These are phyloP conservation scores for Coniochaeta sp. DNA, from an alignment of 2,329 filamentous ascomycete genomes.

Conservation along the genomic window DNA sequence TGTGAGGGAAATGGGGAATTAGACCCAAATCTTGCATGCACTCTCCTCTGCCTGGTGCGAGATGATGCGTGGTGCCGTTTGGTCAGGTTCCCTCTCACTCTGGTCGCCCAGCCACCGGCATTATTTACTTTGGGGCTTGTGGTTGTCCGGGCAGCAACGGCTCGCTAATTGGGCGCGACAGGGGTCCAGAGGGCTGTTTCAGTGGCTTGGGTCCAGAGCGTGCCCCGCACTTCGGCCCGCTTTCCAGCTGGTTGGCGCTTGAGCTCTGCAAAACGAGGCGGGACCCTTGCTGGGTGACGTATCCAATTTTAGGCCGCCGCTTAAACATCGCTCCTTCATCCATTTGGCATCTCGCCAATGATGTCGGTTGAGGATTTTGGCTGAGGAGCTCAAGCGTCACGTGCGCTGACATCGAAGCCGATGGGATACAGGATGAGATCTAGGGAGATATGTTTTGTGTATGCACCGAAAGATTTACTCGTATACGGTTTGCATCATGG, in stretches of 20 bases:
- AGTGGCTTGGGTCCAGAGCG: not conserved
- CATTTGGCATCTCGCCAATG: too few species aligned
- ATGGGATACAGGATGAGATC: too few species aligned
- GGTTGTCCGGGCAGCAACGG: constrained; percentile 16
- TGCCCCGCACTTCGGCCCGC: not conserved
- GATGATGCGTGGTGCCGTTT: constrained; percentile 8
- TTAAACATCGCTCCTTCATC: not conserved
- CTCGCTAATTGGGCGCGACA: constrained; percentile 3
- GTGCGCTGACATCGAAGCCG: too few species aligned
- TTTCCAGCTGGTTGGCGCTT: not conserved
- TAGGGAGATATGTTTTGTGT: too few species aligned
- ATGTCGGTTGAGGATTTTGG: too few species aligned
- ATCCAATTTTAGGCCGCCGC: not conserved
- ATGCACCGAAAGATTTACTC: not conserved
- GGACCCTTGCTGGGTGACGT: constrained; percentile 3
- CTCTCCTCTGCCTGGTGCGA: not conserved
- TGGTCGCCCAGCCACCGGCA: constrained; percentile 17
- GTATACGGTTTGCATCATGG: not conserved
- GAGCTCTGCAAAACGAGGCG: constrained; percentile 1
- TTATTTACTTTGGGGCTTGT: constrained; percentile 17
- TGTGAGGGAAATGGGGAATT: not conserved
- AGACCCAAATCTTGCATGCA: too few species aligned
- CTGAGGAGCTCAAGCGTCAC: too few species aligned
- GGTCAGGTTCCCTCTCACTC: too few species aligned
- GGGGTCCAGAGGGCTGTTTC: constrained; percentile 1